phyloP scores from a whole-genome alignment of 495 filamentous ascomycete genomes.

The Trichoderma virens region DNA sequence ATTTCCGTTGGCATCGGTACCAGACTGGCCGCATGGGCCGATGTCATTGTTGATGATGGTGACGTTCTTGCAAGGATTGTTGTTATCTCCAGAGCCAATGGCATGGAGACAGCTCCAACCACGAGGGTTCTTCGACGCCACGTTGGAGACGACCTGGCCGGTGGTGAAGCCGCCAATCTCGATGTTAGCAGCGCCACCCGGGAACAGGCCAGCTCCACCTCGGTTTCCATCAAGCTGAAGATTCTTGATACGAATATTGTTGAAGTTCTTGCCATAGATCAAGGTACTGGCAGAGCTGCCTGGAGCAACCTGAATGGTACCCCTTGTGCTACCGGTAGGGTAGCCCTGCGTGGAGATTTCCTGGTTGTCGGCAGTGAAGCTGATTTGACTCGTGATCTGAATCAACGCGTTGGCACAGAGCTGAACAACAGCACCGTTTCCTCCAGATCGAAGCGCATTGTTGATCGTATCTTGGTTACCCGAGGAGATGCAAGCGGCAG shows the following conservation, averaged over 20 bases:
- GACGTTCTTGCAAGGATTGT: constrained; percentile 16
- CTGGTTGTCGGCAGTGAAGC: constrained; percentile 17
- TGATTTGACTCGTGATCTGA: constrained; percentile 14
- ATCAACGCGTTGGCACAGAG: constrained; percentile 14
- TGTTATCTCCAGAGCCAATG: constrained; percentile 12
- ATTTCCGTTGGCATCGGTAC: constrained; percentile 12
- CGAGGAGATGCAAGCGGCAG: constrained; percentile 14
- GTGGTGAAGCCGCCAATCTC: not conserved
- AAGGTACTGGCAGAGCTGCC: constrained; percentile 14
- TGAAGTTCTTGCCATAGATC: constrained; percentile 10
- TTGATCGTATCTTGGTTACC: constrained; percentile 17
- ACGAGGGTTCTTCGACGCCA: constrained; percentile 15
- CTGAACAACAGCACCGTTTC: constrained; percentile 13
- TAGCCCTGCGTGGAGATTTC: constrained; percentile 18
- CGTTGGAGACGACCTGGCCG: constrained; percentile 14
- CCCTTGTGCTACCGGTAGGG: constrained; percentile 12
- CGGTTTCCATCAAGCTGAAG: constrained; percentile 16
- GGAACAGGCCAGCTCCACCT: constrained; percentile 8
- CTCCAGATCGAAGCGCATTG: constrained; percentile 11
- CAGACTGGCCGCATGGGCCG: constrained; percentile 17
- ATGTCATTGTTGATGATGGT: constrained; percentile 18
- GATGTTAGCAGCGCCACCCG: not conserved
- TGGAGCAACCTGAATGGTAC: not conserved
- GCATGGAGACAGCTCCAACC: constrained; percentile 18
- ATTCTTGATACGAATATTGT: constrained; percentile 13